Evolutionary conservation across 1,284 basidiomycete genomes (phyloP), one percentile per base, ranked within the genome.

Genomic region (Boletus sp.): DNA sequence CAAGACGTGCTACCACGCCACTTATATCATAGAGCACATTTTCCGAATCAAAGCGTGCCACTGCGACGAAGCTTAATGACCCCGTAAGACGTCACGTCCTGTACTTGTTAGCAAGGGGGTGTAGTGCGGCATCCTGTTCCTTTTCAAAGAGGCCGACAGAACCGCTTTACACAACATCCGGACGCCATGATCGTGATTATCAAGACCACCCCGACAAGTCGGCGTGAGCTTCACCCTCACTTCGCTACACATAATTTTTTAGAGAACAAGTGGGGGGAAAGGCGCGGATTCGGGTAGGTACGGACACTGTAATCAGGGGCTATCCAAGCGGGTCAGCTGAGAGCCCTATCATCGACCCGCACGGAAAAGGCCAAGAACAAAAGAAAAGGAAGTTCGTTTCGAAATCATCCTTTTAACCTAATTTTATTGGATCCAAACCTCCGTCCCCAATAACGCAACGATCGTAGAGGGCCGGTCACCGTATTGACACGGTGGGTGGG

Each of bases 401-500:
- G 30, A 32, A n/a, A n/a, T n/a, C n/a, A 14, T 14, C 2, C 13
- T n/a, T 16, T 14, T 32, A 32, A 32, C 30, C n/a, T 32, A 32
- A 32, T 36, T 36, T 17, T 8, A 1, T 5, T 20, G 14, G 13
- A 27, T 27, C 30, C 27, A 17, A 49, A 40, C 43, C 43, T 32
- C 40, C 46, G 53, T 34, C 19, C 33, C 23, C 48, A 29, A 22
- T n/a, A 26, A 10, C 30, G 30, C 30, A 32, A 32, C 30, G 30
- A 32, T 32, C 30, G 30, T 32, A 32, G 30, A 16, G 14, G 30
- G n/a, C 14, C 13, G 33, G 44, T 41, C 42, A 19, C 42, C 55
- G 54, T 55, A 48, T 55, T 56, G 39, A 55, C 35, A 41, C 56
- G 55, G 52, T 42, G 26, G 26, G 13, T 30, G 23, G 19, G 13